Percentiles rank a stretch among this genome's conserved stretches.
phyloP scores from a whole-genome alignment of 2,329 filamentous ascomycete species.

The Nannizzia gypsea region DNA sequence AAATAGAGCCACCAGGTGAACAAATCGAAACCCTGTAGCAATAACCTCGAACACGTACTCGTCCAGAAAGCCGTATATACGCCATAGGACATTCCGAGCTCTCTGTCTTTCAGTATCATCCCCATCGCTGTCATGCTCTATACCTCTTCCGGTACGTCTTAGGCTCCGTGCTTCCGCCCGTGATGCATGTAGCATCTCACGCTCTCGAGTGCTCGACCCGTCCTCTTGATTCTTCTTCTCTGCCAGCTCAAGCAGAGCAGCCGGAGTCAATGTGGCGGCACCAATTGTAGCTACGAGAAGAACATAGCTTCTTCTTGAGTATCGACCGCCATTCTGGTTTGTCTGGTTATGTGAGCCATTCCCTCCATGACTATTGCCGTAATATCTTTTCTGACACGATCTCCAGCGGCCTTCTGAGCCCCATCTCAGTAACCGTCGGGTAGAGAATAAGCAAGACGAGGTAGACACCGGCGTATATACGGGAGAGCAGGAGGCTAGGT shows the following conservation, averaged over 20 bases:
- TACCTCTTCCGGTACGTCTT: not conserved
- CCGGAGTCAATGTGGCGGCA: slow-evolving; percentile 42
- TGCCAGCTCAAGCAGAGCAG: slow-evolving; percentile 48
- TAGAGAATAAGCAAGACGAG: not conserved
- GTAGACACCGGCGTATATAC: not conserved
- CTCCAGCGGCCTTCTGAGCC: slow-evolving; percentile 15
- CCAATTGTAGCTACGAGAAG: slow-evolving; percentile 17
- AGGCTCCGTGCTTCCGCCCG: slow-evolving; percentile 46
- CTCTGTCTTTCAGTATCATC: slow-evolving; percentile 51
- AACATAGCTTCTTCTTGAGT: not conserved
- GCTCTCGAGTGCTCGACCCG: slow-evolving; percentile 58
- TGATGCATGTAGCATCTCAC: slow-evolving; percentile 76
- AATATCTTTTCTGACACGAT: not conserved
- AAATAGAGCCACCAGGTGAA: slow-evolving; percentile 79
- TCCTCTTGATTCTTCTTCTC: slow-evolving; percentile 35
- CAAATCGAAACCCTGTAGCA: slow-evolving; percentile 73
- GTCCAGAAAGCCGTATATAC: slow-evolving; percentile 56
- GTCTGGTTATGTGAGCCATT: not conserved
- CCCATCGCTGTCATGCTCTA: slow-evolving; percentile 43
- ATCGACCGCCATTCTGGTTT: not conserved
- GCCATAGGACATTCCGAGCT: slow-evolving; percentile 46
- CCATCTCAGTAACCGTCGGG: slow-evolving; percentile 8
- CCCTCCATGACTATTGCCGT: not conserved
- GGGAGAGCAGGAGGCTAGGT: not conserved
- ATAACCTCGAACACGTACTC: slow-evolving; percentile 56